Percentiles rank a stretch among this genome's conserved stretches.
Conservation (phyloP, 164 flowering plant species). For the Tetracentron sinense region DNA sequence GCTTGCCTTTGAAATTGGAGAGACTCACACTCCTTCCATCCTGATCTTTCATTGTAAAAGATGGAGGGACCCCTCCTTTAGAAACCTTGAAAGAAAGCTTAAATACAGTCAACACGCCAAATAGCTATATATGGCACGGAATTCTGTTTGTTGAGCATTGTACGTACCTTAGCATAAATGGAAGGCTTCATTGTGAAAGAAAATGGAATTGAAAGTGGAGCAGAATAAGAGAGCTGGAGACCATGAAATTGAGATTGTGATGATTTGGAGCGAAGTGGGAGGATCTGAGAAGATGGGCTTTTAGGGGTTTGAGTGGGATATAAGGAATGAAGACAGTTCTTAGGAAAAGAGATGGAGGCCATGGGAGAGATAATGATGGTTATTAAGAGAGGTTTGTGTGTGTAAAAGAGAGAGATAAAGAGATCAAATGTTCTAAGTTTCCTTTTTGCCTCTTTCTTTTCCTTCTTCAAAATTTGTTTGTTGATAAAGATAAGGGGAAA, state of each 20-base stretch:
- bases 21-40: slow-evolving; percentile 74
- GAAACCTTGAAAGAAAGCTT: slow-evolving; percentile 39
- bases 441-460: not conserved
- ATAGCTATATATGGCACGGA: not conserved
- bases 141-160: slow-evolving; percentile 14
- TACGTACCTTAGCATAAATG: slow-evolving; percentile 78
- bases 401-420: not conserved
- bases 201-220: slow-evolving; percentile 30
- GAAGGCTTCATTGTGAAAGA: slow-evolving; percentile 20
- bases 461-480: not conserved
- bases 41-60: slow-evolving; percentile 87
- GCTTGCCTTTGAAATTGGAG: slow-evolving; percentile 86
- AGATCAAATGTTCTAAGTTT: not conserved
- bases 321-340: slow-evolving; percentile 33
- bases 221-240: slow-evolving; percentile 38
- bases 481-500: not conserved
- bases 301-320: slow-evolving; percentile 34
- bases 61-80: slow-evolving; percentile 64
- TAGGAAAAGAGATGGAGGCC: slow-evolving; percentile 57
- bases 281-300: slow-evolving; percentile 28
- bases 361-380: slow-evolving; percentile 13
- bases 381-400: not conserved
- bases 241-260: slow-evolving; percentile 68
- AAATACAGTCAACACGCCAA: not conserved
- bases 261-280: slow-evolving; percentile 37